These are phyloP conservation scores for Trypanosoma scelopori DNA, from an alignment of 208 protist species.

Conservation along the genomic window DNA sequence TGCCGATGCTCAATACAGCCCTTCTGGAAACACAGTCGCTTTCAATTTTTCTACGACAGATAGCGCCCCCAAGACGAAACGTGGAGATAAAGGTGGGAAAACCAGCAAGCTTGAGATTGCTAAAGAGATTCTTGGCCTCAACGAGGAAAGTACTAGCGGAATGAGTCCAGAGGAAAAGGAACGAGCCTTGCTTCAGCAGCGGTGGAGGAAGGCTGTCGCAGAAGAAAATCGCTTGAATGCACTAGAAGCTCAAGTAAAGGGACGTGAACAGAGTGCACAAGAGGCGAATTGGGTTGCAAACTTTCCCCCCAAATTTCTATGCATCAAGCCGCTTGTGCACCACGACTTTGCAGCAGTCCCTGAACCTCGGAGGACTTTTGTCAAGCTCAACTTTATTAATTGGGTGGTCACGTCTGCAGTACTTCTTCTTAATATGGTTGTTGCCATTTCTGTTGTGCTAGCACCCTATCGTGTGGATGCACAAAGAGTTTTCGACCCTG, in stretches of 20 bases:
- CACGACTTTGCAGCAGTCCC: conserved; percentile 54
- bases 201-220: conserved; percentile 65
- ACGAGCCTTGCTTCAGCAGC: conserved; percentile 38
- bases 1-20: not conserved
- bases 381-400: conserved; percentile 60
- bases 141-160: conserved; percentile 47
- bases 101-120: conserved; percentile 18
- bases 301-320: conserved; percentile 75
- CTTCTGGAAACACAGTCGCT: not conserved
- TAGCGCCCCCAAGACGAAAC: not conserved
- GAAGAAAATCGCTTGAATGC: conserved; percentile 67
- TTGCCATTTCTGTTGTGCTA: conserved; percentile 46
- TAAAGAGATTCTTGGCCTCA: conserved; percentile 42
- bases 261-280: conserved; percentile 24
- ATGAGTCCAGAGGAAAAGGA: conserved; percentile 50
- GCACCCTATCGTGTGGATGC: conserved; percentile 21
- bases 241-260: conserved; percentile 34
- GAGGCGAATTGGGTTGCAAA: conserved; percentile 40
- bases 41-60: not conserved
- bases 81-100: conserved; percentile 27
- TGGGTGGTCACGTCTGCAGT: conserved; percentile 67
- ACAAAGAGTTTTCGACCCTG: conserved; percentile 38
- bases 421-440: conserved; percentile 47
- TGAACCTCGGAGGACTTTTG: conserved; percentile 38
- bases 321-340: conserved; percentile 66